A percentile compares a stretch with the other conserved stretches of the same genome.
Conservation (phyloP, 2,329 filamentous ascomycete genomes). For the Colletotrichum melonis region DNA sequence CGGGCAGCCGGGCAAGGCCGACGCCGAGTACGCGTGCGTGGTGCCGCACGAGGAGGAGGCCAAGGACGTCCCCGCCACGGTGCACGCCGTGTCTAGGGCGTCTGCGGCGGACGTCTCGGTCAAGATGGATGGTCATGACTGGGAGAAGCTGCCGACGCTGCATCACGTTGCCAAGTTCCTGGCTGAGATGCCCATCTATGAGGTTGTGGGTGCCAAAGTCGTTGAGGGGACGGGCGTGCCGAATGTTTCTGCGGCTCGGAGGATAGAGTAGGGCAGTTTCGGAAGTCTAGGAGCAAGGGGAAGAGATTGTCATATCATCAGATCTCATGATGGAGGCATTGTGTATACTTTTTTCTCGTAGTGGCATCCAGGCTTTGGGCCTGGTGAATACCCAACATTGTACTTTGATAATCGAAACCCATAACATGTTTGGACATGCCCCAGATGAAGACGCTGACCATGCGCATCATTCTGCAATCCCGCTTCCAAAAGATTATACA, state of each 20-base stretch:
- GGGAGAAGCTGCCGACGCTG: slow-evolving; percentile 68
- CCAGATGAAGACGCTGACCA: neutral
- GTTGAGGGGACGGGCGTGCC: slow-evolving; percentile 65
- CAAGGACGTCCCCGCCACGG: slow-evolving; percentile 43
- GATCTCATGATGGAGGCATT: neutral
- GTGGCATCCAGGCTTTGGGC: neutral
- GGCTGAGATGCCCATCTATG: slow-evolving; percentile 67
- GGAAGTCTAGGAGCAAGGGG: neutral
- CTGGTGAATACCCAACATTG: neutral
- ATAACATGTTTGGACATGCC: neutral
- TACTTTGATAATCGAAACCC: neutral
- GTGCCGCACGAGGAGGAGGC: slow-evolving; percentile 49
- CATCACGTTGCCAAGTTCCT: slow-evolving; percentile 66
- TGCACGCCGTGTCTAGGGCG: slow-evolving; percentile 46
- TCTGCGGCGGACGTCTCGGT: slow-evolving; percentile 55
- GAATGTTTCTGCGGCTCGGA: slow-evolving; percentile 49
- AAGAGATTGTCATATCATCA: neutral
- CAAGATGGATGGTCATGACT: slow-evolving; percentile 60
- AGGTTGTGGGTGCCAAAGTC: slow-evolving; percentile 65
- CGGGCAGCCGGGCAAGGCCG: slow-evolving; percentile 60
- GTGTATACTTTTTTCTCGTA: neutral
- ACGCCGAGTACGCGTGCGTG: slow-evolving; percentile 63
- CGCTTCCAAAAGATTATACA: neutral
- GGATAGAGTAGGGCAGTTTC: slow-evolving; percentile 18
- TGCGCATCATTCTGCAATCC: neutral